Evolutionary conservation across 2,329 filamentous ascomycete genomes (phyloP).

Genomic region (Venturia nashicola): DNA sequence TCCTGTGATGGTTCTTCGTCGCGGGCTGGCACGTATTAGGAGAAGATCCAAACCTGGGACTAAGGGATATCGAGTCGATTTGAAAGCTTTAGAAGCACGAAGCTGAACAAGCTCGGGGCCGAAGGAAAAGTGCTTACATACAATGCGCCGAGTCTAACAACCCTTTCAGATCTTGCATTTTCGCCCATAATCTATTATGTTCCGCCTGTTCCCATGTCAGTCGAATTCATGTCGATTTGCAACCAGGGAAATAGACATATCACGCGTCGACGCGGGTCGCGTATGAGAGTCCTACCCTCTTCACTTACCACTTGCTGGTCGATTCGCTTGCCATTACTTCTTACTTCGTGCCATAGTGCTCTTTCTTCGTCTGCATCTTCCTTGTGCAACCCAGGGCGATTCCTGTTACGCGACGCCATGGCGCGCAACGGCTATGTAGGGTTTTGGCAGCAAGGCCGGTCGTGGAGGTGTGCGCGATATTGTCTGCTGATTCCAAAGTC

Average conservation of each 20-base stretch:
- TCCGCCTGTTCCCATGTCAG: slow-evolving; percentile 8
- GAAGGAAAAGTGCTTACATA: neutral
- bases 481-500: neutral
- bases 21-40: slow-evolving; percentile 16
- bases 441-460: neutral
- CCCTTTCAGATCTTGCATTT: slow-evolving; percentile 9
- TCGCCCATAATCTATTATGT: slow-evolving; percentile 8
- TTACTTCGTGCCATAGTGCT: slow-evolving; percentile 36
- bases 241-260: neutral
- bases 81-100: no score
- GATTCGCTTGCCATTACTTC: slow-evolving; percentile 31
- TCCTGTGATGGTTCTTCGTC: slow-evolving; percentile 23
- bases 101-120: no score
- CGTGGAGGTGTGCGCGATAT: neutral
- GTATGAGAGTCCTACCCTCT: neutral
- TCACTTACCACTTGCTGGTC: slow-evolving; percentile 34
- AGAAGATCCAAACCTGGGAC: neutral
- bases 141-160: slow-evolving; percentile 6
- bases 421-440: neutral
- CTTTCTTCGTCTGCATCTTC: slow-evolving; percentile 39
- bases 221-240: neutral
- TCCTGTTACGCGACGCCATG: slow-evolving; percentile 35
- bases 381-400: slow-evolving; percentile 29
- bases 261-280: neutral
- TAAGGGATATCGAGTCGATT: neutral